Percentiles rank a stretch among this genome's conserved stretches.
These are phyloP conservation scores for Dioscorea cayenensis DNA, from an alignment of 116 monocot genomes.

Conservation along the genomic window DNA sequence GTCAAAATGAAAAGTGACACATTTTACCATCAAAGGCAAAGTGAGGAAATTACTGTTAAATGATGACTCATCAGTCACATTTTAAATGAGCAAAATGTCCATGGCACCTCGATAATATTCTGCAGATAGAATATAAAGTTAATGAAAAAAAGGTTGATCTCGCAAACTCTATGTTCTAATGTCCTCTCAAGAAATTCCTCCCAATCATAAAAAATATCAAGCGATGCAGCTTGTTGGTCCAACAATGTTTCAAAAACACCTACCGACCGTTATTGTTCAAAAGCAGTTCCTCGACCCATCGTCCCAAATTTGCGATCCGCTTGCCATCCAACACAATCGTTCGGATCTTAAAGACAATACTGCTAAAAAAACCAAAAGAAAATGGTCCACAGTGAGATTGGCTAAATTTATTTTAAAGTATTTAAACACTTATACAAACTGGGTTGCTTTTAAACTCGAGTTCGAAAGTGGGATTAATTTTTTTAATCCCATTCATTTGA, in stretches of 20 bases:
- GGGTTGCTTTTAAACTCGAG: too few species aligned
- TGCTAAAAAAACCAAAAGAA: not conserved
- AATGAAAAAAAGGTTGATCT: not conserved
- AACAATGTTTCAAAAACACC: not conserved
- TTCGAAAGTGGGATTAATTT: too few species aligned
- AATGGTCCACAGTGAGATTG: not conserved
- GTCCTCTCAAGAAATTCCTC: too few species aligned
- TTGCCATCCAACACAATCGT: constrained; percentile 95
- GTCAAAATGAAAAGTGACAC: not conserved
- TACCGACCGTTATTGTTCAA: constrained; percentile 90
- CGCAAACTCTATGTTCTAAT: too few species aligned
- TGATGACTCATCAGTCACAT: constrained; percentile 87
- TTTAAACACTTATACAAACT: too few species aligned
- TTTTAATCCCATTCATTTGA: too few species aligned
- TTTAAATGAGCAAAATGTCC: constrained; percentile 91
- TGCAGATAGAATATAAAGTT: constrained; percentile 18
- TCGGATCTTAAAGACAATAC: constrained; percentile 95
- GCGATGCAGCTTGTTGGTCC: too few species aligned
- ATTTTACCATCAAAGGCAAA: not conserved
- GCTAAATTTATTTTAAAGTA: too few species aligned
- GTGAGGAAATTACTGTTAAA: constrained; percentile 62
- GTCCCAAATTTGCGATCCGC: constrained; percentile 89
- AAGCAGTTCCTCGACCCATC: constrained; percentile 91
- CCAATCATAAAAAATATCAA: too few species aligned
- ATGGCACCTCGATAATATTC: constrained; percentile 89